Conservation (phyloP, 495 filamentous ascomycete genomes). For the Aspergillus cavernicola region DNA sequence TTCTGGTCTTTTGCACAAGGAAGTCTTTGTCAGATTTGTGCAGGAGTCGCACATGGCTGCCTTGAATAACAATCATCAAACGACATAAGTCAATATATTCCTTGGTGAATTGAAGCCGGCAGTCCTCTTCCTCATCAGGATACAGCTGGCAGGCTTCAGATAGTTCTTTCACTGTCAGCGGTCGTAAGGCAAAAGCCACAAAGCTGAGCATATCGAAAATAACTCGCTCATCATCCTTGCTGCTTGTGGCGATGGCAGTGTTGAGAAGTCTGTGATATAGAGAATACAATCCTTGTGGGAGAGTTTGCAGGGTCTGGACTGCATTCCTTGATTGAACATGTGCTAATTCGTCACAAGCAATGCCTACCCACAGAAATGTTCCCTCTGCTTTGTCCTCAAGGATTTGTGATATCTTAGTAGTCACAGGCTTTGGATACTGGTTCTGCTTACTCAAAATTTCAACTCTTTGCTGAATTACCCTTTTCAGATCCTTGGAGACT, state of each 20-base stretch:
- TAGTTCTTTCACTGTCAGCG: constrained; percentile 15
- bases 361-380: constrained; percentile 31
- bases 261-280: constrained; percentile 20
- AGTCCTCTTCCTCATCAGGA: constrained; percentile 17
- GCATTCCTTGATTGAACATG: constrained; percentile 9
- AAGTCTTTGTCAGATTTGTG: constrained; percentile 26
- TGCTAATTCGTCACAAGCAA: constrained; percentile 18
- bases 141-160: constrained; percentile 13
- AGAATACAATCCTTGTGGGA: constrained; percentile 14
- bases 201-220: constrained; percentile 10
- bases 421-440: constrained; percentile 17
- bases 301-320: constrained; percentile 10
- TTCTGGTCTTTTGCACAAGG: not conserved
- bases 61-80: constrained; percentile 17
- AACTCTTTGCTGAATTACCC: constrained; percentile 20
- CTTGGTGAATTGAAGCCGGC: constrained; percentile 3
- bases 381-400: constrained; percentile 25
- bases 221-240: constrained; percentile 1
- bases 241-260: constrained; percentile 6
- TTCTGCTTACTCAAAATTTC: constrained; percentile 14
- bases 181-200: constrained; percentile 14
- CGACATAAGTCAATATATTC: constrained; percentile 19
- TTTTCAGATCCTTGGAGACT: constrained; percentile 17
- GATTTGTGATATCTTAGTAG: constrained; percentile 9
- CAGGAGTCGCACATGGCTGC: constrained; percentile 15